Conservation (phyloP, 495 filamentous ascomycete genomes). For the Chaetomium fimeti region DNA sequence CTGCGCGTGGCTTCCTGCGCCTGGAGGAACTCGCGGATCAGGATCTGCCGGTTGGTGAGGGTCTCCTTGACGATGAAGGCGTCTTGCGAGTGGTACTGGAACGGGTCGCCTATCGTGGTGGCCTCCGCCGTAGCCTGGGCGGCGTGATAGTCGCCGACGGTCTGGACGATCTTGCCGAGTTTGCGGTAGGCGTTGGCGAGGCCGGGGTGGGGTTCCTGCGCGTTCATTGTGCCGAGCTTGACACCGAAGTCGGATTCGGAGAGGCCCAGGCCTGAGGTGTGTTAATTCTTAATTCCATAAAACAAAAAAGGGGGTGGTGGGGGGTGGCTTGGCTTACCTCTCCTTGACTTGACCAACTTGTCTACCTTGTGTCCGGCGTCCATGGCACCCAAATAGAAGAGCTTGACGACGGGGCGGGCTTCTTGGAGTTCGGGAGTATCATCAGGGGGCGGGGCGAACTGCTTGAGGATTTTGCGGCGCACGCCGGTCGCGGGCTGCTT, state of each 20-base stretch:
- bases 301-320: too few species aligned
- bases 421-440: slow-evolving; percentile 93
- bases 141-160: slow-evolving; percentile 92
- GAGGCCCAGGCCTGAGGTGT: slow-evolving; percentile 71
- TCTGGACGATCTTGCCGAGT: slow-evolving; percentile 88
- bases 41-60: slow-evolving; percentile 95
- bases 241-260: slow-evolving; percentile 92
- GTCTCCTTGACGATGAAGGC: slow-evolving; percentile 99
- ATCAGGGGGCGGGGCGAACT: slow-evolving; percentile 96
- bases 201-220: slow-evolving; percentile 86
- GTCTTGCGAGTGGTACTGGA: slow-evolving; percentile 93
- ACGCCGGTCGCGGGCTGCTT: slow-evolving; percentile 98
- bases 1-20: slow-evolving; percentile 77
- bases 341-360: slow-evolving; percentile 82
- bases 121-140: slow-evolving; percentile 96
- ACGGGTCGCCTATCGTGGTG: slow-evolving; percentile 87
- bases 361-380: slow-evolving; percentile 95
- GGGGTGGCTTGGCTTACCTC: slow-evolving; percentile 72
- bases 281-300: too few species aligned
- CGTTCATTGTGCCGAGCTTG: slow-evolving; percentile 77
- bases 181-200: slow-evolving; percentile 89
- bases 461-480: slow-evolving; percentile 90
- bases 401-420: slow-evolving; percentile 85
- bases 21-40: slow-evolving; percentile 90
- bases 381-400: slow-evolving; percentile 94